These are phyloP conservation scores for Carnegiea gigantea DNA, from an alignment of 179 eudicot species.

Conservation along the genomic window DNA sequence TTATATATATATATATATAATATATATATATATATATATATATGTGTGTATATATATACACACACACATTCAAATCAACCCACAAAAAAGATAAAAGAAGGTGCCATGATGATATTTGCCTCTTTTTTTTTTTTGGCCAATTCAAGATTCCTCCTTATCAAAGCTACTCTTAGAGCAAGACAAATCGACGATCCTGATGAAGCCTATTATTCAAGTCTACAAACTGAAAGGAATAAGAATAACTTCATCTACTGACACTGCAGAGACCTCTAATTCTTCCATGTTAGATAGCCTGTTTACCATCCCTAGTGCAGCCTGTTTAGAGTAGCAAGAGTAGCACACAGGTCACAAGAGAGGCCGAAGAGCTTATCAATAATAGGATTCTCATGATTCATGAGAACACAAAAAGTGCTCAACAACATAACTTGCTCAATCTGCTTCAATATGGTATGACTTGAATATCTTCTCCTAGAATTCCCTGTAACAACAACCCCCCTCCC, in stretches of 20 bases:
- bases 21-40: no score
- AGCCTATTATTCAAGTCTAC: background rate
- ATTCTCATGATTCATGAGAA: background rate
- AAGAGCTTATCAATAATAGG: background rate
- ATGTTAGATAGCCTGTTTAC: background rate
- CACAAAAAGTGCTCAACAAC: no score
- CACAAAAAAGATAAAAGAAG: no score
- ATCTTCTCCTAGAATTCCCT: background rate
- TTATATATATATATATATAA: no score
- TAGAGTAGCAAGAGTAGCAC: background rate
- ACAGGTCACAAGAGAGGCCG: background rate
- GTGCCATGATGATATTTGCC: no score
- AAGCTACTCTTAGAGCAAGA: background rate
- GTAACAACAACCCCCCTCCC: no score
- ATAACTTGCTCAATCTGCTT: background rate
- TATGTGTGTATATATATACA: no score
- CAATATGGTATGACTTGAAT: background rate
- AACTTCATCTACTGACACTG: background rate
- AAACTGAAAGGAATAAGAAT: background rate
- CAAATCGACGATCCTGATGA: background rate
- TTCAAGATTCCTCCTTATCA: no score
- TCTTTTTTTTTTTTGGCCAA: no score
- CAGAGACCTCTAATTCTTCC: background rate
- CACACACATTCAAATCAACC: no score
- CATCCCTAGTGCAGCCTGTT: background rate